Evolutionary conservation across 2,329 filamentous ascomycete genomes (phyloP), one percentile per base, ranked within the genome.

Genomic region (Penicillium sp.): DNA sequence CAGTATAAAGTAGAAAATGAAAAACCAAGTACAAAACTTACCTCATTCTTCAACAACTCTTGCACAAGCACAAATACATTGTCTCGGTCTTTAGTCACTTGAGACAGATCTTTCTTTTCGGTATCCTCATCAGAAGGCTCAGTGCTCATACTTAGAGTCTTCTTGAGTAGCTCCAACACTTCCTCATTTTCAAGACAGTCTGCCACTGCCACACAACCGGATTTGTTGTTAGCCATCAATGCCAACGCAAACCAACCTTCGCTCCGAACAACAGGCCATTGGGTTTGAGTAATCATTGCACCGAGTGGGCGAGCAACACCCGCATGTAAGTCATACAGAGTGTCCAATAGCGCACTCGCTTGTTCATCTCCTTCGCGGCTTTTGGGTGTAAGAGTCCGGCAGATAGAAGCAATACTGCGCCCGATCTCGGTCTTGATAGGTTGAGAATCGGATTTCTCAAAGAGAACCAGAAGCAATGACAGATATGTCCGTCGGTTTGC

Each of bases 211-310:
- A 55, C 46, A 55, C 69, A 67, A 2, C 77, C 76, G 0, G 64
- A 59, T 19, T 64, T 62, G 49, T 58, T 71, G 7, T 72, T 74
- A 10, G 76, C 76, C 72, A 81, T 79, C 45, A 82, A 58, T 4
- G 78, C 78, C 27, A 82, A 64, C 14, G 78, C 77, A 65, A 81
- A 81, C 74, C 78, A 79, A 2, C 78, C 80, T 64, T 82, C 79
- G 49, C 77, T 78, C 23, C 77, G 71, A 46, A 81, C 73, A 33
- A 81, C 75, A 21, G 78, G 77, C 75, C 79, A 81, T 56, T 79
- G 75, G 5, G 75, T 72, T 55, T 81, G 78, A 3, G 71, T 71
- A 23, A 78, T 66, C 76, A 81, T 80, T 26, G 73, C 71, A 46
- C 72, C 74, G 33, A 80, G 56, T 14, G 78, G 77, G 25, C 69